phyloP scores from a whole-genome alignment of 495 filamentous ascomycete genomes.

The Amniculicola lignicola region DNA sequence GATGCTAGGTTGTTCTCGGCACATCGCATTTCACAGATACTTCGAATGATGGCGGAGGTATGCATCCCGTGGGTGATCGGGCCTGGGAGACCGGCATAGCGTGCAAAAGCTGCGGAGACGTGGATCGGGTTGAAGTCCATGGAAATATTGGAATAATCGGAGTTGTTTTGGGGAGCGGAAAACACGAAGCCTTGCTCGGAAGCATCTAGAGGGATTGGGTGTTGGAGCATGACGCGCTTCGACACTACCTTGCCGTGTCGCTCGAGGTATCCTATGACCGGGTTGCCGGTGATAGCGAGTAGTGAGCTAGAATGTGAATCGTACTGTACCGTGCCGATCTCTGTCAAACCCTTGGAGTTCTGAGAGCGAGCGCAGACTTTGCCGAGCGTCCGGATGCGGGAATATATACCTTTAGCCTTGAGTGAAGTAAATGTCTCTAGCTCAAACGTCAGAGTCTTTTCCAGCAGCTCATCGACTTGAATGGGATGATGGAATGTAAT shows the following conservation, averaged over 20 bases:
- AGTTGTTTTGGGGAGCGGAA: slow-evolving; percentile 29
- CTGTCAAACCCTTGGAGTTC: slow-evolving; percentile 14
- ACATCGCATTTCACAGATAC: slow-evolving; percentile 15
- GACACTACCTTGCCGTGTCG: slow-evolving; percentile 27
- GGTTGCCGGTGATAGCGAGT: slow-evolving; percentile 26
- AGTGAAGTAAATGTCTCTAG: slow-evolving; percentile 23
- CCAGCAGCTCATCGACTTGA: slow-evolving; percentile 15
- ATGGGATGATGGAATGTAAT: slow-evolving; percentile 31
- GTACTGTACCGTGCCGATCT: slow-evolving; percentile 18
- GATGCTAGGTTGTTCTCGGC: slow-evolving; percentile 14
- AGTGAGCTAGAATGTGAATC: neutral
- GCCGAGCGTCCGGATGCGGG: slow-evolving; percentile 5
- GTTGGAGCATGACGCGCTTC: slow-evolving; percentile 17
- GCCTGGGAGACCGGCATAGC: slow-evolving; percentile 37
- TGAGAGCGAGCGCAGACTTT: slow-evolving; percentile 14
- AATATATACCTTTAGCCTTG: slow-evolving; percentile 3
- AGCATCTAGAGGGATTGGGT: slow-evolving; percentile 3
- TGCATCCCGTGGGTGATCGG: slow-evolving; percentile 45
- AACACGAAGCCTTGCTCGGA: slow-evolving; percentile 21
- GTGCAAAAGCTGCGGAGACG: slow-evolving; percentile 38
- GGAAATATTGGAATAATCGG: slow-evolving; percentile 37
- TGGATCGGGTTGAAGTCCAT: slow-evolving; percentile 46
- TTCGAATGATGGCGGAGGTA: slow-evolving; percentile 32
- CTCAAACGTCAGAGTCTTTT: slow-evolving; percentile 26
- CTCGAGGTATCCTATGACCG: slow-evolving; percentile 41